Base-by-base conservation (phyloP, 2,329 filamentous ascomycete species). In the Phialophora expanda region DNA sequence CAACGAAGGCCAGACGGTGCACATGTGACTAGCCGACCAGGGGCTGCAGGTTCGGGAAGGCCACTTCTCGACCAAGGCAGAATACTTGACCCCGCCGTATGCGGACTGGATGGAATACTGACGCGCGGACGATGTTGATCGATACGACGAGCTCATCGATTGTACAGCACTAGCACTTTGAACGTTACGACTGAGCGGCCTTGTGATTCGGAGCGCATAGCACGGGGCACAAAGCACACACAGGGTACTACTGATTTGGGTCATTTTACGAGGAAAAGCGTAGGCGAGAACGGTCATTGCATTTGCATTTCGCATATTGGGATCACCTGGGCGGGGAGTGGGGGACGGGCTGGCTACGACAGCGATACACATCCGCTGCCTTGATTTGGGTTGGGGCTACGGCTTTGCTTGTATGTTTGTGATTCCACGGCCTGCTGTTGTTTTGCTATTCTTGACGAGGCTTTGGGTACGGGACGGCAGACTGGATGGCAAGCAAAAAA, bases 11-110 rank as follows among this genome's bases (percentile, higher is more conserved):
- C 61, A 53, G 51, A 50, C 44, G 6, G 61, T 66, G 22, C 67
- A 64, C 57, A 63, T 69, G 38, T 69, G 59, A 69, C 55, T 60
- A 54, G 34, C 48, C 30, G 53, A 24, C 30, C 34, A 61, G n/a
- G 8, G 14, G 22, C 48, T 24, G 17, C 48, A 34, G 32, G 28
- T 38, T 41, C 12, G 53, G 22, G 24, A 57, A 17, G 26, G 26
- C 24, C 28, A 30, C 11, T 34, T 30, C 26, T 55, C 7, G 9
- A 22, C 28, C 53, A 55, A 32, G 28, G n/a, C 24, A 4, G 58
- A 61, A 20, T 34, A 22, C n/a, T 24, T 22, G 17, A 30, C 26
- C 6, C 41, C 44, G 26, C 20, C 28, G 28, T 50, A 50, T 20
- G 44, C 24, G 30, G 41, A 59, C 22, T 53, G 46, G 48, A 61